Base-by-base conservation (phyloP, 495 filamentous ascomycete species). In the Penicillium soppii region DNA sequence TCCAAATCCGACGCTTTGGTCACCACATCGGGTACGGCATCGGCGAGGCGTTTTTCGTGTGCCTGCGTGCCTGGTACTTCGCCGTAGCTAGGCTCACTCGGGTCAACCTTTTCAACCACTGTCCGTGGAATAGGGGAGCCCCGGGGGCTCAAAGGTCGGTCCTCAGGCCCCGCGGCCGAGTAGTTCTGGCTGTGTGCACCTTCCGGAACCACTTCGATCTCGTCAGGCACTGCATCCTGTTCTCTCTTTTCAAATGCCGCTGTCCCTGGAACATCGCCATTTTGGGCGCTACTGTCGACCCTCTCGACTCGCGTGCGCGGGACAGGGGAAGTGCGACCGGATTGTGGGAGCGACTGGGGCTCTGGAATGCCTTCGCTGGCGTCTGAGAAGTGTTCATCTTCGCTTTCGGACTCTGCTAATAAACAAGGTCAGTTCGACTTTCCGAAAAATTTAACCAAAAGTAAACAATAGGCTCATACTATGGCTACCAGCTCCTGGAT, bases 301-400 rank as follows among this genome's bases (percentile, higher is more conserved):
- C 75, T 79, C 63, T 86, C 82, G 25, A 84, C 80, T 56, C 84
- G 75, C 12, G 83, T 87, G 27, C 68, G 72, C 27, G 86, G 83
- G 53, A 85, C 73, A 52, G 82, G 76, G 44, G 83, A 85, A 38
- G 68, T 59, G 53, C 67, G 65, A 52, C 67, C 63, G 54, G 71
- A 69, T 36, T 59, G 62, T 44, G 62, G 58, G 47, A 52, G 62
- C 47, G 70, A 71, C 50, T 58, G 53, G 36, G 61, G 53, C 42
- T 57, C 63, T 45, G 69, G 73, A 53, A 68, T 63, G 55, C 82
- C 88, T 67, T 92, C 88, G 49, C 83, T 87, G 52, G 91, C 91
- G 76, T 95, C 91, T 42, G 91, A 91, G 67, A 91, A 96, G 69
- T 95, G 89, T 43, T 96, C 91, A 22, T 95, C 81, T 47, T 79